phyloP scores from a whole-genome alignment of 345 rosid genomes.

The Aegle marmelos region DNA sequence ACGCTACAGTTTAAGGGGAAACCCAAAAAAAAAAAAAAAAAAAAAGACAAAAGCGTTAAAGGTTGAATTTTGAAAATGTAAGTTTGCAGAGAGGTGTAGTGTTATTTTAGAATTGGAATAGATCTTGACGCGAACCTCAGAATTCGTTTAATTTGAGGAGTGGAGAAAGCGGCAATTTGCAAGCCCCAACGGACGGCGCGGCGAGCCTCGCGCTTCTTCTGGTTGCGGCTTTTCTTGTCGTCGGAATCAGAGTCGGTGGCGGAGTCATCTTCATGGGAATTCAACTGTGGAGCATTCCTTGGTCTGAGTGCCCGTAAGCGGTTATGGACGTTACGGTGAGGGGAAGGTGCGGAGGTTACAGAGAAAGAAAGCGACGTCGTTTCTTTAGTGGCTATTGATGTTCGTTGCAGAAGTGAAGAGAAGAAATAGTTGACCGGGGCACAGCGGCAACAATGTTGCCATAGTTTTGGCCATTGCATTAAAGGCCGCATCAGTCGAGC shows the following conservation, averaged over 20 bases:
- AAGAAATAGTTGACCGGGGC: constrained; percentile 7
- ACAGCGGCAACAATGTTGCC: constrained; percentile 11
- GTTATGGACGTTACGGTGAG: constrained; percentile 28
- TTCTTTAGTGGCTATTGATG: constrained; percentile 16
- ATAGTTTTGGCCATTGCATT: constrained; percentile 34
- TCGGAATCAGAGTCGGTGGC: constrained; percentile 49
- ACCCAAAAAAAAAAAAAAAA: background rate
- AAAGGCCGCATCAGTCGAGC: constrained; percentile 47
- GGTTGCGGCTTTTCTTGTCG: constrained; percentile 59
- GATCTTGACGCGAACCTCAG: constrained; percentile 35
- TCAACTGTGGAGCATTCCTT: constrained; percentile 29
- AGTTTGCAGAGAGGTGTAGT: background rate
- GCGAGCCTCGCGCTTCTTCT: constrained; percentile 89
- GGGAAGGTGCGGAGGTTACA: constrained; percentile 25
- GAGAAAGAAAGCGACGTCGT: constrained; percentile 10
- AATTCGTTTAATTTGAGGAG: constrained; percentile 63
- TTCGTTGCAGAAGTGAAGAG: constrained; percentile 13
- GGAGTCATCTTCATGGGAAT: constrained; percentile 22
- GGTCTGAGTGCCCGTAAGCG: constrained; percentile 33
- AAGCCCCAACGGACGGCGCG: constrained; percentile 80
- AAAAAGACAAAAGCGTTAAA: background rate
- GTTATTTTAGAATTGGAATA: background rate
- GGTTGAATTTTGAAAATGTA: background rate
- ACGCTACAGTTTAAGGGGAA: constrained; percentile 31
- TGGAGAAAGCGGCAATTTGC: constrained; percentile 74